phyloP scores from a whole-genome alignment of 805 yeast species.

The Starmerella davenportii region DNA sequence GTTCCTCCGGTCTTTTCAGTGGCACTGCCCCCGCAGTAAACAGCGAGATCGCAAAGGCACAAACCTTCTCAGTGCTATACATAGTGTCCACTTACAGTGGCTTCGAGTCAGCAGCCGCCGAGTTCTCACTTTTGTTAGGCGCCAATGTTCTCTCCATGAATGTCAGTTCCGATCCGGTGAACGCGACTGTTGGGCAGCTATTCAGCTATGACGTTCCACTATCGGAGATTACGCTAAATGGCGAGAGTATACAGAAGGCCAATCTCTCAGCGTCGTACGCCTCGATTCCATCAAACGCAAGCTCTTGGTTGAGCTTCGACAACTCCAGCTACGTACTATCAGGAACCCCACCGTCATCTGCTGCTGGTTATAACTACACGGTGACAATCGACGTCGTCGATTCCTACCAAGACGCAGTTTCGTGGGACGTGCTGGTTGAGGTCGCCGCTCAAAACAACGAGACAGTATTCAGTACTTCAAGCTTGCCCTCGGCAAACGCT shows the following conservation, averaged over 20 bases:
- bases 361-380: conserved; percentile 20
- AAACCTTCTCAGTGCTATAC: conserved; percentile 46
- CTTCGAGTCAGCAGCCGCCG: conserved; percentile 48
- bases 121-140: conserved; percentile 64
- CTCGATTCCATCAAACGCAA: conserved; percentile 34
- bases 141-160: conserved; percentile 68
- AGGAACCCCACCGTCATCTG: conserved; percentile 46
- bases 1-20: conserved; percentile 41
- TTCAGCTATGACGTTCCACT: conserved; percentile 46
- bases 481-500: conserved; percentile 42
- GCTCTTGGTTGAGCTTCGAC: conserved; percentile 52
- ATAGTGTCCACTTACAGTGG: conserved; percentile 69
- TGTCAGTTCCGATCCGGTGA: conserved; percentile 39
- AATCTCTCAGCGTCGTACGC: conserved; percentile 40
- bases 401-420: conserved; percentile 21
- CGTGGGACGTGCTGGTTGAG: conserved; percentile 16
- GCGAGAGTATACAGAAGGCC: conserved; percentile 20
- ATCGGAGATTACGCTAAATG: conserved; percentile 46
- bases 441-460: conserved; percentile 14
- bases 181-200: conserved; percentile 45
- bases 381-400: conserved; percentile 30
- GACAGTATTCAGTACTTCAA: conserved; percentile 30
- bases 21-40: conserved; percentile 83
- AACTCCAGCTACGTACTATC: conserved; percentile 41
- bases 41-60: conserved; percentile 76